Percentiles rank a stretch among this genome's conserved stretches.
Conservation (phyloP, 495 filamentous ascomycete genomes). For the Baudoinia panamericana region DNA sequence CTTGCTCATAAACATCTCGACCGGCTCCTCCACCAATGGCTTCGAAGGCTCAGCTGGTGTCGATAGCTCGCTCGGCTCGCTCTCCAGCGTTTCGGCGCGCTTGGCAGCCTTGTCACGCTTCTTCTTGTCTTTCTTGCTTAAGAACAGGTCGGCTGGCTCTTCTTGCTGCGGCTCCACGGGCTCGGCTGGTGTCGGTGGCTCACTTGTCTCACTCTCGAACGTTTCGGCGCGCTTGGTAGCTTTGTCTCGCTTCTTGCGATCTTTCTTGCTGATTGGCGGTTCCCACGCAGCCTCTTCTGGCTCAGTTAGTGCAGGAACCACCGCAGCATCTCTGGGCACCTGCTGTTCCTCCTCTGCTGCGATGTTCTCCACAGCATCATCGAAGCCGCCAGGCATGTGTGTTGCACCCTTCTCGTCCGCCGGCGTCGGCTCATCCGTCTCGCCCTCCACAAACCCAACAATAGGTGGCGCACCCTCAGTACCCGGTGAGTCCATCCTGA, state of each 20-base stretch:
- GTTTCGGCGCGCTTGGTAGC: constrained; percentile 4
- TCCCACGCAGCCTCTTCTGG: constrained; percentile 9
- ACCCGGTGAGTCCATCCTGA: constrained; percentile 9
- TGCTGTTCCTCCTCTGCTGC: background rate
- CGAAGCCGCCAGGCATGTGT: constrained; percentile 25
- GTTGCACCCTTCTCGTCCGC: constrained; percentile 8
- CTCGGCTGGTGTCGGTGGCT: background rate
- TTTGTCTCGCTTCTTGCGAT: constrained; percentile 18
- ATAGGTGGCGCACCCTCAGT: constrained; percentile 15
- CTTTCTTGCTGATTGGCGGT: constrained; percentile 19
- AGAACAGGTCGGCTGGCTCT: background rate
- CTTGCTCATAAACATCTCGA: constrained; percentile 1
- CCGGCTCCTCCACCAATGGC: constrained; percentile 5
- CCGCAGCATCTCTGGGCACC: background rate
- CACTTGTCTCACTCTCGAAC: background rate
- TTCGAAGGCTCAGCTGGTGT: too few species aligned
- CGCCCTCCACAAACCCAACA: constrained; percentile 22
- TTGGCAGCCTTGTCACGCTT: constrained; percentile 17
- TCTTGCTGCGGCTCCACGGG: too few species aligned
- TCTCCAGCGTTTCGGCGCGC: background rate
- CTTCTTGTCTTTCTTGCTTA: constrained; percentile 19
- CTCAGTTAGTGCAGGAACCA: too few species aligned
- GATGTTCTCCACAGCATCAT: constrained; percentile 17
- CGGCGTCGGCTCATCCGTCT: constrained; percentile 14
- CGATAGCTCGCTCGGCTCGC: background rate